Conservation (phyloP, 805 yeast species). For the Metschnikowia gruessii region DNA sequence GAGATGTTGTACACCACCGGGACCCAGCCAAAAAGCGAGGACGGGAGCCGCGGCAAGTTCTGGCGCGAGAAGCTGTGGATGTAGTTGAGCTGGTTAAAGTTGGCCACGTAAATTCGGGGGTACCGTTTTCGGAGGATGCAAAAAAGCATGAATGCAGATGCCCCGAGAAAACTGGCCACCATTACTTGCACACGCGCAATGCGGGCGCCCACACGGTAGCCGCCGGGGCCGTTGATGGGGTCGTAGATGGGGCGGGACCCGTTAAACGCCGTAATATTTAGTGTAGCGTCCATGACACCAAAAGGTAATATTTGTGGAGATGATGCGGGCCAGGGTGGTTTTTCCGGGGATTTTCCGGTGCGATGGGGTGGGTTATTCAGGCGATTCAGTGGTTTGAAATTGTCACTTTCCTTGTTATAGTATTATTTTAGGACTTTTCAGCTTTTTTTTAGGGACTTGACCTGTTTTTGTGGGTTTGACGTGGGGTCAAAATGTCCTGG, state of each 20-base stretch:
- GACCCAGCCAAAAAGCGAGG: conserved; percentile 78
- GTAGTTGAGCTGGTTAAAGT: conserved; percentile 51
- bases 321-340: too few species aligned
- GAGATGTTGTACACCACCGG: conserved; percentile 58
- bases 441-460: too few species aligned
- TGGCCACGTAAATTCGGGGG: conserved; percentile 83
- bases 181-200: conserved; percentile 76
- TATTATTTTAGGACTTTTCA: too few species aligned
- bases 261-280: conserved; percentile 1
- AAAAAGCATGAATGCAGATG: conserved; percentile 64
- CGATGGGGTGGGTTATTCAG: neutral
- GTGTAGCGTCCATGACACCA: conserved; percentile 1
- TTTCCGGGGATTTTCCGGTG: too few species aligned
- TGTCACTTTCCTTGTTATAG: too few species aligned
- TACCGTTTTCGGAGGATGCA: conserved; percentile 67
- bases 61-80: conserved; percentile 43
- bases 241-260: conserved; percentile 19
- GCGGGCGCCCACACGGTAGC: conserved; percentile 32
- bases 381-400: neutral
- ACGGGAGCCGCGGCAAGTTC: conserved; percentile 58
- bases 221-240: conserved; percentile 17
- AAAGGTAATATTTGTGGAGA: too few species aligned
- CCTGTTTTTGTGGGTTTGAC: too few species aligned
- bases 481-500: too few species aligned
- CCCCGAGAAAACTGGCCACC: conserved; percentile 67